Evolutionary conservation across 2,329 filamentous ascomycete genomes (phyloP).

Genomic region (Penicillium glabrum): DNA sequence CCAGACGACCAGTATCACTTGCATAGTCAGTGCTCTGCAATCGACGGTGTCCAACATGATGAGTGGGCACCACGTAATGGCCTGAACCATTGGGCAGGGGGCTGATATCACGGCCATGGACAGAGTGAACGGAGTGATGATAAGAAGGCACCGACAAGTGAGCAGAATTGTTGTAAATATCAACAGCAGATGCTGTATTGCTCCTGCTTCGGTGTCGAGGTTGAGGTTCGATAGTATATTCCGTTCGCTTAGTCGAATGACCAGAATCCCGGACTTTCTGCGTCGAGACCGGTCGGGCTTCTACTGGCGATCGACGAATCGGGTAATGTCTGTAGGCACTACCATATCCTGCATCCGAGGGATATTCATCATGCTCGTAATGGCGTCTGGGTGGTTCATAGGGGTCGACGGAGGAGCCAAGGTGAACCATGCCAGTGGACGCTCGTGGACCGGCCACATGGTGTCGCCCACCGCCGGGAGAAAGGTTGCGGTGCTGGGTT

Average conservation of each 20-base stretch:
- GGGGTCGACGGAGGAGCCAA: constrained; percentile 34
- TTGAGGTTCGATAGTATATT: constrained; percentile 38
- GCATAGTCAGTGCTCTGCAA: constrained; percentile 36
- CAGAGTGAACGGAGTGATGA: constrained; percentile 28
- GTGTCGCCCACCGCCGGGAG: constrained; percentile 31
- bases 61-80: constrained; percentile 35
- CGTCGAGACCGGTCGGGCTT: constrained; percentile 35
- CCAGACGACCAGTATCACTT: constrained; percentile 36
- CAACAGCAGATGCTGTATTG: constrained; percentile 32
- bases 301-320: constrained; percentile 27
- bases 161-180: constrained; percentile 26
- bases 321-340: constrained; percentile 28
- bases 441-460: constrained; percentile 38
- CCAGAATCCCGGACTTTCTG: constrained; percentile 32
- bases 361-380: constrained; percentile 31
- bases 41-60: constrained; percentile 25
- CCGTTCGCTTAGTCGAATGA: constrained; percentile 34
- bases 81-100: constrained; percentile 32
- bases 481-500: constrained; percentile 34
- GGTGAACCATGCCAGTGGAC: constrained; percentile 42
- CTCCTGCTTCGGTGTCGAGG: constrained; percentile 37
- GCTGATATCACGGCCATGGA: constrained; percentile 32
- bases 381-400: constrained; percentile 31
- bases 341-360: constrained; percentile 31
- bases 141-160: constrained; percentile 31